A percentile compares a stretch with the other conserved stretches of the same genome.
Evolutionary conservation across 2,329 filamentous ascomycete genomes (phyloP).

Genomic region (Penicillium rolfsii): DNA sequence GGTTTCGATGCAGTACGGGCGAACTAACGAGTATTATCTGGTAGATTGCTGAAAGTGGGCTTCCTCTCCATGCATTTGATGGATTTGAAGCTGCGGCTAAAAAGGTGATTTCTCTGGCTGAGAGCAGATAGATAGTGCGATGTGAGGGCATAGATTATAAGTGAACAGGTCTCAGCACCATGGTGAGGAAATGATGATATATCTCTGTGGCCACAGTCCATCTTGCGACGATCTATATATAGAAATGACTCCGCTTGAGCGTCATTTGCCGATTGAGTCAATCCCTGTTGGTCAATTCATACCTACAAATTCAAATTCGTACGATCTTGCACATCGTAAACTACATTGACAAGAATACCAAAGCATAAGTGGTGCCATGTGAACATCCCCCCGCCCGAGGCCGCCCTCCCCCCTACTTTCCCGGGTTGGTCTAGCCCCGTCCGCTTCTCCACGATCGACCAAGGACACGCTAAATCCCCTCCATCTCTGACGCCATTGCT

Average conservation of each 20-base stretch:
- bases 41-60: conserved; percentile 66
- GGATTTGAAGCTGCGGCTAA: conserved; percentile 73
- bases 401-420: not conserved
- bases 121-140: not conserved
- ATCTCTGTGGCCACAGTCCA: not conserved
- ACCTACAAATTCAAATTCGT: not conserved
- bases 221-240: not conserved
- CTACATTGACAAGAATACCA: not conserved
- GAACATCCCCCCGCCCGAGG: not conserved
- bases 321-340: not conserved
- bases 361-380: not conserved
- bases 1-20: not conserved
- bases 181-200: not conserved
- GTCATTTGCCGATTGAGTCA: not conserved
- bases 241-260: not conserved
- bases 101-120: conserved; percentile 57
- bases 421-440: conserved; percentile 24
- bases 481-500: conserved; percentile 30
- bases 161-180: not conserved
- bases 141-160: not conserved
- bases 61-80: conserved; percentile 72
- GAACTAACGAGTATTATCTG: not conserved
- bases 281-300: not conserved
- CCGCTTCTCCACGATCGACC: conserved; percentile 30
- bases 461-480: conserved; percentile 16